Evolutionary conservation across 768 basidiomycete genomes (phyloP).

Genomic region (Strobilomyces echinocephalus): DNA sequence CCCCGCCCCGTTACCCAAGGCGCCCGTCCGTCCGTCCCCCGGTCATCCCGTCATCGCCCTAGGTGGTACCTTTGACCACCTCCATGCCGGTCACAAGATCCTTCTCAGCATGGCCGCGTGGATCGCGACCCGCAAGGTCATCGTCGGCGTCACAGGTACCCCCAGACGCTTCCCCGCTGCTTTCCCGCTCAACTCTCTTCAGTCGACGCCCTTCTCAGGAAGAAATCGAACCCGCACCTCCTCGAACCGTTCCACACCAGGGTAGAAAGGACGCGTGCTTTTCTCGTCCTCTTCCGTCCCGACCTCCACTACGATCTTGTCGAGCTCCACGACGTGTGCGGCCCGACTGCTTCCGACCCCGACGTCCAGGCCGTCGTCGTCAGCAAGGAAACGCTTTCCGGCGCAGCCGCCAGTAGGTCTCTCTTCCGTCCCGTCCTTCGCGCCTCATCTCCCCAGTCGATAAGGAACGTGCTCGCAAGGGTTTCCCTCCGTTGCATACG

Average conservation of each 20-base stretch:
- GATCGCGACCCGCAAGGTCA: slow-evolving; percentile 73
- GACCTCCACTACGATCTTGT: slow-evolving; percentile 62
- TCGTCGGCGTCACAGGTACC: slow-evolving; percentile 83
- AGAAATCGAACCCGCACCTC: slow-evolving; percentile 65
- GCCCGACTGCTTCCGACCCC: slow-evolving; percentile 84
- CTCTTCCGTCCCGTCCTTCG: slow-evolving; percentile 7
- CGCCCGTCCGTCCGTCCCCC: slow-evolving; percentile 2
- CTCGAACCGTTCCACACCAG: slow-evolving; percentile 61
- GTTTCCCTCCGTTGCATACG: slow-evolving; percentile 55
- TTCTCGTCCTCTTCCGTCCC: slow-evolving; percentile 68
- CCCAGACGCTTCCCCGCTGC: slow-evolving; percentile 13
- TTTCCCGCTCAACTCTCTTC: slow-evolving; percentile 12
- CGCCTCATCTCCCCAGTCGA: slow-evolving; percentile 47
- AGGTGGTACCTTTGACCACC: slow-evolving; percentile 97
- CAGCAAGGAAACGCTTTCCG: slow-evolving; percentile 79
- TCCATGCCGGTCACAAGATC: slow-evolving; percentile 97
- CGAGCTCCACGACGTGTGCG: slow-evolving; percentile 79
- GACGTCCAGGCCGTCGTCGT: slow-evolving; percentile 91
- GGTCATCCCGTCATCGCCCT: slow-evolving; percentile 69
- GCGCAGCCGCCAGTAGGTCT: slow-evolving; percentile 62
- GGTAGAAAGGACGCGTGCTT: slow-evolving; percentile 53
- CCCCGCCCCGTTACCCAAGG: neutral
- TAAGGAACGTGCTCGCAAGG: slow-evolving; percentile 48
- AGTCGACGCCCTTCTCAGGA: slow-evolving; percentile 69
- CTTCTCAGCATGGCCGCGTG: slow-evolving; percentile 89